phyloP scores from a whole-genome alignment of 2,329 filamentous ascomycete genomes.

The Colletotrichum brevisporum region DNA sequence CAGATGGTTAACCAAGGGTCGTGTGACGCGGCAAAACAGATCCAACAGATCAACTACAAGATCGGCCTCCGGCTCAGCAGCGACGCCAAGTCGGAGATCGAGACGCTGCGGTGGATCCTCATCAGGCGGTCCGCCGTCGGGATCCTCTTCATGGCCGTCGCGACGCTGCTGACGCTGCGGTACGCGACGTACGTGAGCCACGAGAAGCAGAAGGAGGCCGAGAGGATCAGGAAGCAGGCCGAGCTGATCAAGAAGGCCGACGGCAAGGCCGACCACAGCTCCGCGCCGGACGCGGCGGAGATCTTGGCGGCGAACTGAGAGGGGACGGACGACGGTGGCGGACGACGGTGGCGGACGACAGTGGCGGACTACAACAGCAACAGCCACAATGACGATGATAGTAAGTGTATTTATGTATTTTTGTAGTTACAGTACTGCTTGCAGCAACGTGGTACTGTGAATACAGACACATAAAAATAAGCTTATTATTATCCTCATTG shows the following conservation, averaged over 20 bases:
- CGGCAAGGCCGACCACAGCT: constrained; percentile 61
- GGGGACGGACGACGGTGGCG: too few relatives aligned
- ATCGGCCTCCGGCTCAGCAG: constrained; percentile 92
- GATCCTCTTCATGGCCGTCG: constrained; percentile 76
- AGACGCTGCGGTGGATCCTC: constrained; percentile 89
- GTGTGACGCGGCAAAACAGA: constrained; percentile 59
- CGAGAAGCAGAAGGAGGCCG: constrained; percentile 62
- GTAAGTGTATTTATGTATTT: too few relatives aligned
- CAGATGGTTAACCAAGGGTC: too few relatives aligned
- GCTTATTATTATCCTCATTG: too few relatives aligned
- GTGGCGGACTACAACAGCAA: too few relatives aligned
- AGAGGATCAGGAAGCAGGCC: constrained; percentile 58
- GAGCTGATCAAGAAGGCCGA: constrained; percentile 59
- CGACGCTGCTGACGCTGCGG: constrained; percentile 71
- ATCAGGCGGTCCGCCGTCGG: constrained; percentile 75
- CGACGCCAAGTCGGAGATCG: constrained; percentile 92
- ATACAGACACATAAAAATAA: too few relatives aligned
- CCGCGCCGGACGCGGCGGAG: constrained; percentile 67
- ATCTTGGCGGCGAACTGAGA: constrained; percentile 70
- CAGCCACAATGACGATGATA: too few relatives aligned
- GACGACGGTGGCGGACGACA: too few relatives aligned
- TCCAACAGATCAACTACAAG: constrained; percentile 96
- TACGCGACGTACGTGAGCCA: constrained; percentile 71
- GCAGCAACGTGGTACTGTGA: too few relatives aligned
- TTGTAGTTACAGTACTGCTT: too few relatives aligned